Conservation (phyloP, 176 grass and related monocot species). For the Zea luxurians region DNA sequence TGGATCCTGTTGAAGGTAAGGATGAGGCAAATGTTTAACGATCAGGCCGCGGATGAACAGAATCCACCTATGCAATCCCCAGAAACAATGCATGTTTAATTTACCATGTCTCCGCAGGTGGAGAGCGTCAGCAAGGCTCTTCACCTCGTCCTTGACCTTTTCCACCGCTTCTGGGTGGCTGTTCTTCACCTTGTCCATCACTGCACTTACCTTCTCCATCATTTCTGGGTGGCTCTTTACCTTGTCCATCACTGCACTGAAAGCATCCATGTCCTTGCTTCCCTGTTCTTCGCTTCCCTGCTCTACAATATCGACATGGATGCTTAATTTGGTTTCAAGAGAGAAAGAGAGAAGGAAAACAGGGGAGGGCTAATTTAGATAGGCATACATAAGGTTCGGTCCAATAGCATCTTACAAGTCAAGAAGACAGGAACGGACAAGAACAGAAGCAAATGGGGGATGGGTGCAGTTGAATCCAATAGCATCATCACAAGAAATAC, state of each 20-base stretch:
- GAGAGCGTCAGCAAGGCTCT: conserved; percentile 31
- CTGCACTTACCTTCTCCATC: conserved; percentile 27
- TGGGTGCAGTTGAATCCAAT: not conserved
- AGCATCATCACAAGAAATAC: not conserved
- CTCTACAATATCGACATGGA: conserved; percentile 1
- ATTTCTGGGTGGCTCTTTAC: conserved; percentile 51
- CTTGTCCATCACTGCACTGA: conserved; percentile 34
- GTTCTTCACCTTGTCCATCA: conserved; percentile 41
- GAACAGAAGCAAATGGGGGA: not conserved
- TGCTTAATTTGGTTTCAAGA: not conserved
- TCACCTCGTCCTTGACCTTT: conserved; percentile 46
- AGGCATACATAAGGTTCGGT: not conserved
- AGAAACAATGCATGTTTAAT: not conserved
- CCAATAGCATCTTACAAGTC: not conserved
- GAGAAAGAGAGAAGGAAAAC: not conserved
- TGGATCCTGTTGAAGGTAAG: conserved; percentile 25
- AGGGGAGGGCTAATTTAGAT: not conserved
- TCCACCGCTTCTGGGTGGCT: conserved; percentile 46
- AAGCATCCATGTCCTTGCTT: conserved; percentile 45
- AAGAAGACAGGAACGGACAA: too few relatives aligned
- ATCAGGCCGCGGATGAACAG: not conserved
- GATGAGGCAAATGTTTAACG: not conserved
- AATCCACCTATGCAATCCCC: not conserved
- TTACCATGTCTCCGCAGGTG: conserved; percentile 48
- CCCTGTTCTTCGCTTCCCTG: conserved; percentile 43